These are phyloP conservation scores for Coemansia sp. DNA, from an alignment of 192 early-diverging fungal genomes.

Conservation along the genomic window DNA sequence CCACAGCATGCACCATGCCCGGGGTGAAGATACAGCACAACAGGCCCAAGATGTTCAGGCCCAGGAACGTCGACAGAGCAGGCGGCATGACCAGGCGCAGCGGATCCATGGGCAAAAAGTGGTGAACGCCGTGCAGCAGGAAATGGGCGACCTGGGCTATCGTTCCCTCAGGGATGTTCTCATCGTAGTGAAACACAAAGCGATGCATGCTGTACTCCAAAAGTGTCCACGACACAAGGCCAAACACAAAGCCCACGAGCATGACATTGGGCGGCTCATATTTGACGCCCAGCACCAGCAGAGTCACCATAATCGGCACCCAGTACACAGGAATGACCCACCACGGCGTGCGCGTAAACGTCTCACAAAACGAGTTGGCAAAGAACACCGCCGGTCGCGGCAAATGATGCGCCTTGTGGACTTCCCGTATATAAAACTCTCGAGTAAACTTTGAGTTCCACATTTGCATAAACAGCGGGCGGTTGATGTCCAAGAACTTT, in stretches of 20 bases:
- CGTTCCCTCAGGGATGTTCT: conserved; percentile 80
- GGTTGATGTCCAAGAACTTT: conserved; percentile 77
- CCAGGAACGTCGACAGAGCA: conserved; percentile 62
- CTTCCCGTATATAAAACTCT: conserved; percentile 84
- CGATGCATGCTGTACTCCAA: conserved; percentile 90
- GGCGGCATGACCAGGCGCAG: conserved; percentile 97
- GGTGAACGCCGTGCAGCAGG: conserved; percentile 91
- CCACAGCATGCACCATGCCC: conserved; percentile 65
- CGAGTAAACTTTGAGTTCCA: conserved; percentile 69
- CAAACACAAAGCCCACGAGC: conserved; percentile 61
- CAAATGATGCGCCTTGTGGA: conserved; percentile 86
- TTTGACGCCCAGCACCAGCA: conserved; percentile 31
- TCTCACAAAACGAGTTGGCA: conserved; percentile 68
- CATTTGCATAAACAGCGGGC: conserved; percentile 84
- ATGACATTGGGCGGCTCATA: conserved; percentile 38
- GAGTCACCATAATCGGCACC: conserved; percentile 65
- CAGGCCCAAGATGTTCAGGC: conserved; percentile 62
- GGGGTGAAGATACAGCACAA: conserved; percentile 63
- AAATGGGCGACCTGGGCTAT: conserved; percentile 79
- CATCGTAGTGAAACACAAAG: conserved; percentile 92
- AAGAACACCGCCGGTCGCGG: conserved; percentile 81
- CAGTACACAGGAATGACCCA: conserved; percentile 85
- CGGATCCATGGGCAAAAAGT: conserved; percentile 95
- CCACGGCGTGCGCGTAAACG: conserved; percentile 90
- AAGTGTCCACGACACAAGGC: conserved; percentile 80